Evolutionary conservation across 148 eudicot genomes (phyloP).

Genomic region (Cornus suecica): DNA sequence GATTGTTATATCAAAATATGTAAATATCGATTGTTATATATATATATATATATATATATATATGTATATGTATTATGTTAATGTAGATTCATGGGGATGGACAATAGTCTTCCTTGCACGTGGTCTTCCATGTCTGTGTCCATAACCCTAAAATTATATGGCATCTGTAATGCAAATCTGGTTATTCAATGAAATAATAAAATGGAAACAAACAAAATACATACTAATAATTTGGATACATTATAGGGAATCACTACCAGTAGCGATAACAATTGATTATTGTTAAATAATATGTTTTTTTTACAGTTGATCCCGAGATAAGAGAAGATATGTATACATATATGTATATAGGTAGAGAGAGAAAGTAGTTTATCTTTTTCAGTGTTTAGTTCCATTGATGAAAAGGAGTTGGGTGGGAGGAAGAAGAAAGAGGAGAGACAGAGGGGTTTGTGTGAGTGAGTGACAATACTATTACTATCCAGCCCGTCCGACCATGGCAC

Average conservation of each 20-base stretch:
- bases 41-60: not conserved
- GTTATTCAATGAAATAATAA: conserved; percentile 1
- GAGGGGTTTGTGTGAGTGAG: conserved; percentile 11
- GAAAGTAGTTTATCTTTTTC: conserved; percentile 12
- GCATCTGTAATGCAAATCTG: conserved; percentile 3
- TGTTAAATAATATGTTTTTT: conserved; percentile 3
- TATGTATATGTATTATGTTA: conserved; percentile 4
- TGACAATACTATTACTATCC: not conserved
- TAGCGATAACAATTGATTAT: not conserved
- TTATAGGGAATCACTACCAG: conserved; percentile 15
- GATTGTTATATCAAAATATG: not conserved
- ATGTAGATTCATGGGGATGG: conserved; percentile 41
- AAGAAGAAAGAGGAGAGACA: conserved; percentile 24
- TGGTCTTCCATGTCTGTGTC: conserved; percentile 48
- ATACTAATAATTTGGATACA: conserved; percentile 10
- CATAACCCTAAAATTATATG: conserved; percentile 15
- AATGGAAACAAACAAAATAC: conserved; percentile 15
- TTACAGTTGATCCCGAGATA: conserved; percentile 5
- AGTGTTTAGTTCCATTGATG: conserved; percentile 20
- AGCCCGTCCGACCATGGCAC: conserved; percentile 38
- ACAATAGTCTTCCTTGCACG: conserved; percentile 58
- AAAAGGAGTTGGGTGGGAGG: conserved; percentile 29
- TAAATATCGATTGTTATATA: not conserved
- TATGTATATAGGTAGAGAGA: conserved; percentile 7
- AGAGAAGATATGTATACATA: not conserved